Conservation (phyloP, 306 rosid species). For the Malus domestica region ASM211411v1 NC_041795.1:11935501-11936000, state of each 20-base stretch:
- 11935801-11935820: too few species aligned
- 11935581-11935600: neutral
- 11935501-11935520: too few species aligned
- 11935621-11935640: neutral
- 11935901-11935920: fast-evolving
- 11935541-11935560: too few species aligned
- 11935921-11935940: too few species aligned
- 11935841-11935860: too few species aligned
- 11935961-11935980: neutral
- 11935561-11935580: too few species aligned
- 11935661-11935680: neutral
- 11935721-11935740: neutral
- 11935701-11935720: neutral
- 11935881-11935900: too few species aligned
- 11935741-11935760: fast-evolving
- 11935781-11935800: fast-evolving
- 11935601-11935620: neutral
- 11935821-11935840: too few species aligned
- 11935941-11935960: too few species aligned
- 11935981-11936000: too few species aligned
- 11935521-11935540: fast-evolving
- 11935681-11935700: neutral
- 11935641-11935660: too few species aligned
- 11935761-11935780: fast-evolving
- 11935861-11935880: too few species aligned